Conservation (phyloP, 331 rosid genomes). For the Pyrus hybrid region DNA sequence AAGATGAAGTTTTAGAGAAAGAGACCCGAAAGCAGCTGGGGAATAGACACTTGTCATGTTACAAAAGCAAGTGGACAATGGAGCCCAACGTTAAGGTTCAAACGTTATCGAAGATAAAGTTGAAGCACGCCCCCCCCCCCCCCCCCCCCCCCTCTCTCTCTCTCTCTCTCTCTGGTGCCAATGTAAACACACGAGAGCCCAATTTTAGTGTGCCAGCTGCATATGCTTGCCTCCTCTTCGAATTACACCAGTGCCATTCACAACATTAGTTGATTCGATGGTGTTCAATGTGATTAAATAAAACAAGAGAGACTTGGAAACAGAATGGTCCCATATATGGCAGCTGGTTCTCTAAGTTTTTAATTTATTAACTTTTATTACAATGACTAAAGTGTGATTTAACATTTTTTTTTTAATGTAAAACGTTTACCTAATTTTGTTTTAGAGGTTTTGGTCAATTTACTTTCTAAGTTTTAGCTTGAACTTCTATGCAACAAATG, state of each 20-base stretch:
- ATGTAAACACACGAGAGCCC: conserved; percentile 18
- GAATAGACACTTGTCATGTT: conserved; percentile 39
- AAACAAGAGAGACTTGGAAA: neutral
- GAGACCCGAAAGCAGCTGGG: conserved; percentile 54
- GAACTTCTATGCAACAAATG: no score
- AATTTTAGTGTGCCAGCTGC: conserved; percentile 35
- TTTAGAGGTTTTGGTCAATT: no score
- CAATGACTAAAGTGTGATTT: no score
- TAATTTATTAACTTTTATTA: neutral
- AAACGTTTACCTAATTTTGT: no score
- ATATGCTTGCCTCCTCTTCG: neutral
- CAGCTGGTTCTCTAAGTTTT: neutral
- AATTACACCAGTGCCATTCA: neutral
- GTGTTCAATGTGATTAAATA: neutral
- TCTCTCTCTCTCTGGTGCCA: neutral
- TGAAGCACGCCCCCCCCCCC: conserved; percentile 25
- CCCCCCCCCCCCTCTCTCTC: conserved; percentile 10
- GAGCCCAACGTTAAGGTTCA: conserved; percentile 23
- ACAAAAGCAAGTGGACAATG: conserved; percentile 23
- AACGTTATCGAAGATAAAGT: conserved; percentile 27
- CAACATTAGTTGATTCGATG: neutral
- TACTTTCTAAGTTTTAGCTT: no score
- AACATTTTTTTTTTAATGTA: no score
- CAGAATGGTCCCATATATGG: neutral
- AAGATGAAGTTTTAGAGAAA: neutral